Conservation (phyloP, 2,329 filamentous ascomycete genomes). For the Venturia carpophila region DNA sequence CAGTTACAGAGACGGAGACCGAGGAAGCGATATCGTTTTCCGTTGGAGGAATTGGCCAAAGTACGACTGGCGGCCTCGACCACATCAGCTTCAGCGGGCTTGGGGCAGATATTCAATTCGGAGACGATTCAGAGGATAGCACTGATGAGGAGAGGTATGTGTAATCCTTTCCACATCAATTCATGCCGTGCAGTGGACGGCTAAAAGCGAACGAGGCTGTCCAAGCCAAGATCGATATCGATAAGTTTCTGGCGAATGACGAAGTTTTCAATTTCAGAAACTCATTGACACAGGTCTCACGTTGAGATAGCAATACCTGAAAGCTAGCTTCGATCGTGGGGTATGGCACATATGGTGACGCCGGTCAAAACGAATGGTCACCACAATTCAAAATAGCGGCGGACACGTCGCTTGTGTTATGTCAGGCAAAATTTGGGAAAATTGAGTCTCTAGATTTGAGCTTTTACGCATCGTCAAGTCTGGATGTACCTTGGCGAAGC, state of each 20-base stretch:
- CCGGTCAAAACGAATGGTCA: not conserved
- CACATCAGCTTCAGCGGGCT: conserved; percentile 85
- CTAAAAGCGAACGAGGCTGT: not conserved
- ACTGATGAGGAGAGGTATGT: conserved; percentile 23
- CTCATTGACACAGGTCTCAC: conserved; percentile 20
- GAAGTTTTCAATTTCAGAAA: not conserved
- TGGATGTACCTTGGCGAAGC: too few species aligned
- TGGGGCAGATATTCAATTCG: conserved; percentile 65
- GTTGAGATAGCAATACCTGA: not conserved
- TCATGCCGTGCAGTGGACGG: not conserved
- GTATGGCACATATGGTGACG: not conserved
- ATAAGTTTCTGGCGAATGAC: not conserved
- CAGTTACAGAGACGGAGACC: conserved; percentile 5
- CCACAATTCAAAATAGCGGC: not conserved
- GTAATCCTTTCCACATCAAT: not conserved
- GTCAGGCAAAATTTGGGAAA: not conserved
- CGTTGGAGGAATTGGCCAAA: conserved; percentile 45
- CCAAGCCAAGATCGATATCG: not conserved
- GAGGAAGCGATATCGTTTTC: conserved; percentile 15
- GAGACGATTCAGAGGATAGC: conserved; percentile 46
- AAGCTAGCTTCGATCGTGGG: not conserved
- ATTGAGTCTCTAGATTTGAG: not conserved
- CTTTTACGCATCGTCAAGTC: too few species aligned
- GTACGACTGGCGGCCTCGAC: conserved; percentile 69
- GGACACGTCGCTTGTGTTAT: not conserved